Base-by-base conservation (phyloP, 139 green algal genomes). In the Coelastrella sp. region DNA sequence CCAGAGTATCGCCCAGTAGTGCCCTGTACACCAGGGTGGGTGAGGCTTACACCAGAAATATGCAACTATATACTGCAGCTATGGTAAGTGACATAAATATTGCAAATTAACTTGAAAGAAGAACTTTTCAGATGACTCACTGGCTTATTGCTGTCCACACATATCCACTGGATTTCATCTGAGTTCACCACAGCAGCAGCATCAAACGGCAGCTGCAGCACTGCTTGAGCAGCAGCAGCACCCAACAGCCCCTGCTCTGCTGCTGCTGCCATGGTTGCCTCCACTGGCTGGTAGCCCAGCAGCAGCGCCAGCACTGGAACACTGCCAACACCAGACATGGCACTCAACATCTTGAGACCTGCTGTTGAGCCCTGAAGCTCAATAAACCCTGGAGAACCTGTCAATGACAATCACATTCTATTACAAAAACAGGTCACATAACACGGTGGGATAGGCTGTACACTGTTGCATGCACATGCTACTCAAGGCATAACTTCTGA, bases 201-300 rank as follows among this genome's bases (percentile, higher is more conserved):
- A 43, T 90, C 86, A 51, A 80, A 80, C 23, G 86, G 75, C 81
- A 90, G 82, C 71, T 66, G 38, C 48, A 82, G n/a, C 71, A 62
- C 79, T n/a, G 23, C 37, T 27, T 35, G 23, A 19, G 41, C 62
- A 40, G 6, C 60, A 53, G 43, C 78, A 11, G 78, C 60, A 45
- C 53, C 57, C 9, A 19, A 19, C 19, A n/a, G 38, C 34, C 34
- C 25, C 60, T 62, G 60, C 38, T 41, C 78, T 62, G 60, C 75
- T 53, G 75, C 72, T 66, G 72, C 72, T 80, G 72, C 72, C 72
- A 62, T 35, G 27, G 59, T 35, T 1, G 50, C 75, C 35, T 82
- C 78, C 11, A 48, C 34, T 5, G 41, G 60, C 67, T 86, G 48
- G 67, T 80, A 86, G 21, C 41, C 80, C 38, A 86, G 43, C 23